phyloP scores from a whole-genome alignment of 805 yeast genomes.

The Schwanniomyces polymorphus region DNA sequence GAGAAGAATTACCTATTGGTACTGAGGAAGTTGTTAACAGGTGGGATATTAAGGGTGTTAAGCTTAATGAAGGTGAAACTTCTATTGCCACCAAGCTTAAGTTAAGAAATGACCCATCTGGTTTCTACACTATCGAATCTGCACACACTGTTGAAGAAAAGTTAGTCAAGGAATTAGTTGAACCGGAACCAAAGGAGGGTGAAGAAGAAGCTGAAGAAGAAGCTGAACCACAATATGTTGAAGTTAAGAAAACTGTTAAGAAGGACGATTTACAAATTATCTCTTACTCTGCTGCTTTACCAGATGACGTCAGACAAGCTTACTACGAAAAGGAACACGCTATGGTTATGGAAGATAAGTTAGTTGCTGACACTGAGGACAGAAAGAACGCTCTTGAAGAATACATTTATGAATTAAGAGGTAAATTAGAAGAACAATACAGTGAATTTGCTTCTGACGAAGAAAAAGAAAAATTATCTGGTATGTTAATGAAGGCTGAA shows the following conservation, averaged over 20 bases:
- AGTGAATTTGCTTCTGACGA: conserved; percentile 84
- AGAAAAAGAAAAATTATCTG: conserved; percentile 79
- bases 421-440: conserved; percentile 91
- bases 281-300: conserved; percentile 61
- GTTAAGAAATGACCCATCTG: conserved; percentile 96
- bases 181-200: conserved; percentile 50
- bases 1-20: conserved; percentile 70
- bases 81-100: conserved; percentile 85
- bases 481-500: conserved; percentile 80
- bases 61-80: conserved; percentile 72
- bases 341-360: conserved; percentile 86
- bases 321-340: conserved; percentile 81
- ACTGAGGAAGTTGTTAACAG: conserved; percentile 67
- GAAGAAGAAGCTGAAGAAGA: conserved; percentile 55
- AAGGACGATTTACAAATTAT: conserved; percentile 71
- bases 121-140: conserved; percentile 88
- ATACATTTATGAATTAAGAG: conserved; percentile 96
- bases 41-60: conserved; percentile 87
- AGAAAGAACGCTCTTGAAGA: conserved; percentile 98
- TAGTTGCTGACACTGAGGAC: conserved; percentile 98
- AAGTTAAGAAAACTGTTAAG: conserved; percentile 92
- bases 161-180: conserved; percentile 84
- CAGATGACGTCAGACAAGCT: conserved; percentile 53
- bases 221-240: conserved; percentile 82
- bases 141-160: conserved; percentile 95